Evolutionary conservation across 2,329 filamentous ascomycete genomes (phyloP), one percentile per base, ranked within the genome.

Genomic region (Fusarium paranaense): DNA sequence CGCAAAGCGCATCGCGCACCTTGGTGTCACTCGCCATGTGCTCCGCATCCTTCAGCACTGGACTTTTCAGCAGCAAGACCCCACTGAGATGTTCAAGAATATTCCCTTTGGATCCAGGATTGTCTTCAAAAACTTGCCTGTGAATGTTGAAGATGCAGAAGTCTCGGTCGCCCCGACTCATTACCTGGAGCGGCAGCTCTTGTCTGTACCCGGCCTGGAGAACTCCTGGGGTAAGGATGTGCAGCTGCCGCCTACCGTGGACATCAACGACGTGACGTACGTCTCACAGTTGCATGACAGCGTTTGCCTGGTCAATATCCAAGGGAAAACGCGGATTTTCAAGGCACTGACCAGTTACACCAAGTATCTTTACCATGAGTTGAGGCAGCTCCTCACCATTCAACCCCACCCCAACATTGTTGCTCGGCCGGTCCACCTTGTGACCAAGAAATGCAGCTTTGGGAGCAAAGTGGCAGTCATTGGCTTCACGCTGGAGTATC

Each of bases 281-380:
- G 76, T 88, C 68, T 83, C 83, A 22, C 87, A 91, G 78, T 80
- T 91, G 20, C 87, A 91, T 72, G 90, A 91, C 76, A 90, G 89
- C 69, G 87, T 91, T 52, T 90, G 87, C 65, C 81, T 90, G 16
- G 88, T 91, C 52, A 81, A 82, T 35, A 82, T 87, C 45, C 72
- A 81, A 22, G 82, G 80, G 8, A 75, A 81, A 57, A 78, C 83
- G 3, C 87, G 86, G 83, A 87, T 90, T 65, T 86, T 92, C 80
- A 92, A 92, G 78, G 87, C 88, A 4, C 78, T 91, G 47, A 88
- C 87, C 3, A 89, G 87, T 79, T 87, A 86, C 71, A 85, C 88
- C 69, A 90, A 90, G 76, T 91, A 88, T 75, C 82, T 92, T 40
- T 91, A 91, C 76, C 88, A 91, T 73, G 90, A 92, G 79, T 83